Evolutionary conservation across 345 rosid species (phyloP), one percentile per base, ranked within the genome.

Genomic region (Acer yangbiense): DNA sequence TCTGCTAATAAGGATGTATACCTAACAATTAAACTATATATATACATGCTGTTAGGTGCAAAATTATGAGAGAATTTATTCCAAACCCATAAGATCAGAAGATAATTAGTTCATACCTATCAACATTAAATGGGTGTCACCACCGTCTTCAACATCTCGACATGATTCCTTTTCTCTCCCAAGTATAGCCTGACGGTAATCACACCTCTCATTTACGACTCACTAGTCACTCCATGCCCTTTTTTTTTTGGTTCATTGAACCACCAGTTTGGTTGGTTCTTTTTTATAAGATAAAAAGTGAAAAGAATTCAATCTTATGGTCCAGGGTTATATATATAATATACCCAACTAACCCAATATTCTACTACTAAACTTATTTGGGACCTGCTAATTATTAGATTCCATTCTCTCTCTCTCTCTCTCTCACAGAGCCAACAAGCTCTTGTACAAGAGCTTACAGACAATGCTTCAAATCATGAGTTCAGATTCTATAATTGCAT

Each of bases 391-490:
- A 69, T 69, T 23, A 69, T 69, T 69, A 50, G 73, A 73, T 44
- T 43, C 76, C 54, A 13, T 29, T 71, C 32, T 29, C 32, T 29
- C 20, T 17, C 9, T 58, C n/a, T 6, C 43, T 9, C 25, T 7
- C 77, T 43, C 27, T 21, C 46, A 14, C 76, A 50, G 60, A 46
- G 71, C 77, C 77, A 50, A 64, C 23, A 63, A 64, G 65, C 32
- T 12, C 50, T 48, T 17, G 77, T 35, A 54, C 73, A 68, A 46
- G 50, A 35, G 23, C 60, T 62, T 60, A 11, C n/a, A 60, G 62
- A 58, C 69, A 61, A 16, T 29, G 79, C 68, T 27, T 63, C 57
- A 44, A 0, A 65, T 29, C 70, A n/a, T 14, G 12, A 32, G 21
- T 43, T 7, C 5, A 68, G 79, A 76, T 69, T 69, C 74, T 29